Conservation (phyloP, 2,329 filamentous ascomycete species). For the Aspergillus awamori region DNA sequence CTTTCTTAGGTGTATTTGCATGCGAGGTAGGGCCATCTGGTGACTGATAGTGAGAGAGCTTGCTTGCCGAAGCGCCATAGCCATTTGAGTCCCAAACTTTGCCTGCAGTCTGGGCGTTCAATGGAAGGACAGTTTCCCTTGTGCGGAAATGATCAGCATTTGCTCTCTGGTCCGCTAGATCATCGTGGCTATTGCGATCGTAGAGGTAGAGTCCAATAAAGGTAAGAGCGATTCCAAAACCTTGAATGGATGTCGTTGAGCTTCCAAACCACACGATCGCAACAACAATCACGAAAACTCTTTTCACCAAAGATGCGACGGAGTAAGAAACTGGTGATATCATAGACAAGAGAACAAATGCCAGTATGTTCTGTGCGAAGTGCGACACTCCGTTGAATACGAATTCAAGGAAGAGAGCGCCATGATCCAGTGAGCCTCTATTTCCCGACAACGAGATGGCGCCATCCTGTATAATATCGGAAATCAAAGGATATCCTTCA, state of each 20-base stretch:
- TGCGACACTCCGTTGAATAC: constrained; percentile 97
- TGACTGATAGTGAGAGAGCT: constrained; percentile 23
- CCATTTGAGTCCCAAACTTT: constrained; percentile 42
- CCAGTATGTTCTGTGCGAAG: constrained; percentile 93
- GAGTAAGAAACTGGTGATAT: constrained; percentile 97
- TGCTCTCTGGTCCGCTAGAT: constrained; percentile 82
- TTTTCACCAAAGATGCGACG: constrained; percentile 92
- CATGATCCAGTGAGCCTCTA: constrained; percentile 70
- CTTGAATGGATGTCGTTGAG: constrained; percentile 80
- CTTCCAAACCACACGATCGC: constrained; percentile 96
- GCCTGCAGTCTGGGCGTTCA: constrained; percentile 50
- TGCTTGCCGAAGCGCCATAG: constrained; percentile 37
- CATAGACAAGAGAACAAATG: constrained; percentile 88
- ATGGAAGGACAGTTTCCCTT: constrained; percentile 66
- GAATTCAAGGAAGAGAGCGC: constrained; percentile 73
- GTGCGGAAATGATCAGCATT: constrained; percentile 65
- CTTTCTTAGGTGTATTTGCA: constrained; percentile 41
- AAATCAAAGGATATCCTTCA: constrained; percentile 77
- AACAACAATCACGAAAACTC: constrained; percentile 93
- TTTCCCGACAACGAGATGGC: constrained; percentile 74
- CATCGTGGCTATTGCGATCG: constrained; percentile 85
- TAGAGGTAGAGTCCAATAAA: constrained; percentile 94
- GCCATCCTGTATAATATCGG: constrained; percentile 81
- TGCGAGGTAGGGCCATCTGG: constrained; percentile 23
- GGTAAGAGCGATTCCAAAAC: constrained; percentile 81